These are phyloP conservation scores for Solioccasus polychromus DNA, from an alignment of 768 basidiomycete genomes.

Conservation along the genomic window DNA sequence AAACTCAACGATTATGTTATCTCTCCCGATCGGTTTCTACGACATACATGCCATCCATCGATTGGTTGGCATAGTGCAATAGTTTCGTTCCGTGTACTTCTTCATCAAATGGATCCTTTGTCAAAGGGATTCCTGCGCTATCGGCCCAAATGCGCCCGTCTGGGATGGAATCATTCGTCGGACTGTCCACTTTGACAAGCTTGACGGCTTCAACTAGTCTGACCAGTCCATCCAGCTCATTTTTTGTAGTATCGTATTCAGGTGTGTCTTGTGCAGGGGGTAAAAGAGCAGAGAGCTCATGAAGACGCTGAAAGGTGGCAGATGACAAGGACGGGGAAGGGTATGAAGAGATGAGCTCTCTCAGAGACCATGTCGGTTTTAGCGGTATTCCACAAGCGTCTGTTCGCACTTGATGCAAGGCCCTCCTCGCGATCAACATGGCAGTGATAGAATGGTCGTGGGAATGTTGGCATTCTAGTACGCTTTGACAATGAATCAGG, in stretches of 20 bases:
- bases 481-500: conserved; percentile 22
- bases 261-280: conserved; percentile 59
- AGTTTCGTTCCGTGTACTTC: conserved; percentile 42
- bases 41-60: conserved; percentile 51
- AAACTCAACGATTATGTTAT: conserved; percentile 10
- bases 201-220: conserved; percentile 81
- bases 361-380: conserved; percentile 77
- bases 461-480: conserved; percentile 1
- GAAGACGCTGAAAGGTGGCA: conserved; percentile 57
- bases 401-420: conserved; percentile 26
- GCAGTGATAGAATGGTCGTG: conserved; percentile 1
- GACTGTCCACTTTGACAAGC: conserved; percentile 44
- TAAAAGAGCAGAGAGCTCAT: conserved; percentile 69
- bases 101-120: conserved; percentile 18
- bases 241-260: conserved; percentile 49
- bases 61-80: conserved; percentile 50
- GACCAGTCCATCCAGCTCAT: conserved; percentile 68
- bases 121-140: conserved; percentile 34
- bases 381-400: conserved; percentile 66
- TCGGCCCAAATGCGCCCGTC: conserved; percentile 44
- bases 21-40: conserved; percentile 46
- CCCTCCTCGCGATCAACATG: conserved; percentile 10
- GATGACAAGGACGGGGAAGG: conserved; percentile 61
- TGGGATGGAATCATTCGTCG: conserved; percentile 29
- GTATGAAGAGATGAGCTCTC: conserved; percentile 73